Evolutionary conservation across 805 yeast species (phyloP), one percentile per base, ranked within the genome.

Genomic region (Myxozyma vanderwaltii): DNA sequence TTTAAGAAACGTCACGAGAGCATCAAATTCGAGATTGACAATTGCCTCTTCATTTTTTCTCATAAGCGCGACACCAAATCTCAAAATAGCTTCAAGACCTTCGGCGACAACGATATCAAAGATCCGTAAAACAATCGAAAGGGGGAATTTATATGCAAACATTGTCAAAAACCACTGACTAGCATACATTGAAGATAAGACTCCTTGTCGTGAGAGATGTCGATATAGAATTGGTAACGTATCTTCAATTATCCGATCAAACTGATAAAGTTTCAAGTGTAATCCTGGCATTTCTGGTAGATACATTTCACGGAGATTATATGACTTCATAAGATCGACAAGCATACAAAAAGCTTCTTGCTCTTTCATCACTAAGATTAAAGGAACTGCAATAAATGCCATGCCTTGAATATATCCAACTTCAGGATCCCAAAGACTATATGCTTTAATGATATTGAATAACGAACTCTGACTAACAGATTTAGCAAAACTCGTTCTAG

Each of bases 371-470:
- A 89, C 89, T 76, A 91, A 78, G 46, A 91, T 76, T 49, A 94
- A 74, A 1, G 99, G 97, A 4, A 90, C 90, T 0, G 89, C 82
- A 45, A 94, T 83, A 69, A 94, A 94, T 1, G 96, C 96, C 97
- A 94, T 91, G 6, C 99, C 98, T 74, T 94, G 99, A 1, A 97
- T 94, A 70, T 94, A 94, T 0, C 99, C 99, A 51, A 94, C 97
- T 52, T 91, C 97, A 1, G 88, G 84, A 72, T 94, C 98, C 71
- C 82, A 86, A 49, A 89, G 75, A 23, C 94, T 84, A 75, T 92
- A 94, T 0, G 91, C 91, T 69, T 88, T 88, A 63, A 94, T 81
- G 29, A 94, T 85, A 57, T 85, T 83, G 69, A 78, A 88, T 36
- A 94, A 75, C 51, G 89, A 84, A 35, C 82, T 85, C 12, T 79